Evolutionary conservation across 768 basidiomycete species (phyloP).

Genomic region (Fibroporia radiculosa): DNA sequence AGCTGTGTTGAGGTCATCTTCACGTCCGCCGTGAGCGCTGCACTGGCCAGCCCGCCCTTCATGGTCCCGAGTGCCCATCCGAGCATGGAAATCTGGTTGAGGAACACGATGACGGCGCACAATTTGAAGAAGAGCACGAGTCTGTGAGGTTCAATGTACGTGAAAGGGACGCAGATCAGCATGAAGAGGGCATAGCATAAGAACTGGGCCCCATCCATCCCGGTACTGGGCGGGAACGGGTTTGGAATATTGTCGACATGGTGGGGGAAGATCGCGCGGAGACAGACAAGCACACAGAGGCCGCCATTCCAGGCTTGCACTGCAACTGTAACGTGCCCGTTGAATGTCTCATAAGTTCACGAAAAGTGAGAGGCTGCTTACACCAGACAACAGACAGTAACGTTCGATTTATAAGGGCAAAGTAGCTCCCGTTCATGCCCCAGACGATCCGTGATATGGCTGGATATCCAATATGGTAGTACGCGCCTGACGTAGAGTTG

Average conservation of each 20-base stretch:
- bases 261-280: slow-evolving; percentile 14
- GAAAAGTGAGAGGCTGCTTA: slow-evolving; percentile 1
- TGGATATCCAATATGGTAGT: slow-evolving; percentile 16
- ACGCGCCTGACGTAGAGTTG: slow-evolving; percentile 12
- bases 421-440: slow-evolving; percentile 15
- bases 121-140: slow-evolving; percentile 15
- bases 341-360: not conserved
- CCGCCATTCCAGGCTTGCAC: slow-evolving; percentile 4
- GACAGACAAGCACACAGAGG: slow-evolving; percentile 8
- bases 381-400: slow-evolving; percentile 16
- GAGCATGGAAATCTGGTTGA: slow-evolving; percentile 10
- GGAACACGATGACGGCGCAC: slow-evolving; percentile 10
- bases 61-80: slow-evolving; percentile 14
- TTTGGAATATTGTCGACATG: slow-evolving; percentile 13
- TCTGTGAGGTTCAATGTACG: slow-evolving; percentile 17
- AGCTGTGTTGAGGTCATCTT: slow-evolving; percentile 7
- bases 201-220: slow-evolving; percentile 13
- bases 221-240: slow-evolving; percentile 10
- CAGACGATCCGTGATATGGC: slow-evolving; percentile 12
- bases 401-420: slow-evolving; percentile 14
- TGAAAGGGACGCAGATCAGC: slow-evolving; percentile 14
- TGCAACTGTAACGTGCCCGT: not conserved
- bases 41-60: slow-evolving; percentile 12
- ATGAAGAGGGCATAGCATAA: slow-evolving; percentile 8
- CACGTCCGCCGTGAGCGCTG: slow-evolving; percentile 5